Conservation (phyloP, 2,329 filamentous ascomycete species). For the Talaromyces sp. region DNA sequence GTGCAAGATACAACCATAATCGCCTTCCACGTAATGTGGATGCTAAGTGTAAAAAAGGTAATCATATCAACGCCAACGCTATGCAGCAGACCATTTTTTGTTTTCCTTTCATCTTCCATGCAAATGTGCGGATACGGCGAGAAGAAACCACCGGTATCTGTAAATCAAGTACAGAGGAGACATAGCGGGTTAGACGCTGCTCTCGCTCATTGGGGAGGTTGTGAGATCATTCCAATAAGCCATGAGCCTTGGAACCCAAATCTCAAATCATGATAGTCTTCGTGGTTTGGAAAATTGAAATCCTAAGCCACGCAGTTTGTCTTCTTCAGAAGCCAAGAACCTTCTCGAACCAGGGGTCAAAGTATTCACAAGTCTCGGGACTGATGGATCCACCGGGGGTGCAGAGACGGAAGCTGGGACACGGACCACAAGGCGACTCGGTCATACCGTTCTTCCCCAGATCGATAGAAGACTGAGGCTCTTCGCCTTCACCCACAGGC, state of each 20-base stretch:
- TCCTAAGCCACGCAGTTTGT: neutral
- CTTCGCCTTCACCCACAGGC: conserved; percentile 28
- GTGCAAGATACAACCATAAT: conserved; percentile 1
- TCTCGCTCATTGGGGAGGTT: conserved; percentile 1
- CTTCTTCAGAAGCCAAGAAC: conserved; percentile 37
- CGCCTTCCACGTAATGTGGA: neutral
- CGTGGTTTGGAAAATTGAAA: neutral
- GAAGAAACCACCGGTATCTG: conserved; percentile 9
- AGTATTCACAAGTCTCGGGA: conserved; percentile 89
- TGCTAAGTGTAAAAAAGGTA: conserved; percentile 7
- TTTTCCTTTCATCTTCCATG: conserved; percentile 22
- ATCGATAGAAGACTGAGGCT: conserved; percentile 39
- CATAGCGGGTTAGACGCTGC: neutral
- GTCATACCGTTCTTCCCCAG: conserved; percentile 73
- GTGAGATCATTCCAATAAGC: neutral
- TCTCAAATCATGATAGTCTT: neutral
- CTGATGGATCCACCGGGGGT: conserved; percentile 88
- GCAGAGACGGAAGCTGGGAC: conserved; percentile 91
- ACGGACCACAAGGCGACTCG: conserved; percentile 86
- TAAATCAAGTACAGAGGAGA: conserved; percentile 1
- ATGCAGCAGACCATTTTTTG: conserved; percentile 35
- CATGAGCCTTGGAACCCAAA: neutral
- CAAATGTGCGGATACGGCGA: conserved; percentile 21
- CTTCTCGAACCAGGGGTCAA: conserved; percentile 74
- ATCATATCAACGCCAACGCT: conserved; percentile 40